Conservation (phyloP, 257 asterid species). For the Echium plantagineum region DNA sequence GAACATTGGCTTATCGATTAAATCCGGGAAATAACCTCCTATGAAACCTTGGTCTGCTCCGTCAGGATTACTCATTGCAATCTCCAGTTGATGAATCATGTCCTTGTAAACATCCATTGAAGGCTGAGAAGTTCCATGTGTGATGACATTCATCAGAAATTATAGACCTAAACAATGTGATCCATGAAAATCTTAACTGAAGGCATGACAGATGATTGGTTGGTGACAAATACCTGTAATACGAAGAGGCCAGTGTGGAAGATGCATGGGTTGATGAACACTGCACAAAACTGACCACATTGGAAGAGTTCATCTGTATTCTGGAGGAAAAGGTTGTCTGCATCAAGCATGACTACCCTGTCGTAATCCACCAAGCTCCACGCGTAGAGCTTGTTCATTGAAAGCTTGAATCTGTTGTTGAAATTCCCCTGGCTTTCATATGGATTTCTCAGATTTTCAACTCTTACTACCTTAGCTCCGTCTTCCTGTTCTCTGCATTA, state of each 20-base stretch:
- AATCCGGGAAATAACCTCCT: slow-evolving; percentile 48
- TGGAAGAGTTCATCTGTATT: slow-evolving; percentile 63
- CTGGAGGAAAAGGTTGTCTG: slow-evolving; percentile 63
- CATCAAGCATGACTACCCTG: slow-evolving; percentile 69
- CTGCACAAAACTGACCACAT: slow-evolving; percentile 80
- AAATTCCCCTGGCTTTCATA: slow-evolving; percentile 26
- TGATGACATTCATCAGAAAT: too few species aligned
- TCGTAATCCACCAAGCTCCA: slow-evolving; percentile 68
- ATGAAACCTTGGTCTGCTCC: slow-evolving; percentile 84
- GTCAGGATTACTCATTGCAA: slow-evolving; percentile 48
- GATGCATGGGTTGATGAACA: slow-evolving; percentile 76
- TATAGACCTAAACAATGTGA: too few species aligned
- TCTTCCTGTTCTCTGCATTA: slow-evolving; percentile 51
- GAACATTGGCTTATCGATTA: slow-evolving; percentile 52
- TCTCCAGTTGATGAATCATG: slow-evolving; percentile 51
- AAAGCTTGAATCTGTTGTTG: slow-evolving; percentile 52
- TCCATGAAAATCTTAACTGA: too few species aligned
- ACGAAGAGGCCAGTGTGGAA: slow-evolving; percentile 90
- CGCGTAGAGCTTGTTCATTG: slow-evolving; percentile 64
- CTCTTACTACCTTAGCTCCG: slow-evolving; percentile 57
- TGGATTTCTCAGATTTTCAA: slow-evolving; percentile 53
- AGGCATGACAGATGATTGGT: too few species aligned
- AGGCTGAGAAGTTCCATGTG: slow-evolving; percentile 28
- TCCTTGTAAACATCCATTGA: slow-evolving; percentile 51
- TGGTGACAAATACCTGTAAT: slow-evolving; percentile 33